Percentiles rank a stretch among this genome's conserved stretches.
Evolutionary conservation across 1,284 basidiomycete genomes (phyloP).

Genomic region (Microbotryum lychnidis-dioicae): DNA sequence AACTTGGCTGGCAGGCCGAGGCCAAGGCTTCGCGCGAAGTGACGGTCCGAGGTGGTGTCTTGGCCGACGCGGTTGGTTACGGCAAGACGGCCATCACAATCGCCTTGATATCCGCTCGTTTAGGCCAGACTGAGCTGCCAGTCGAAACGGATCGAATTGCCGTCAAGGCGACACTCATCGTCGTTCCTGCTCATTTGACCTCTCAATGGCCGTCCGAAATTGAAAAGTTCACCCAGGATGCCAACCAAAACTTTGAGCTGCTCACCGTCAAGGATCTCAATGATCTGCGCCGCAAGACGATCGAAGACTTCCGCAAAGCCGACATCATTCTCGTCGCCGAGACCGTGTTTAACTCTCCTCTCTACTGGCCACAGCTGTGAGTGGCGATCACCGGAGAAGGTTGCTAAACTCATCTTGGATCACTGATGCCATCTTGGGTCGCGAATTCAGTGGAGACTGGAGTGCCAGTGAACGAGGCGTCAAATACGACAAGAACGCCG

Average conservation of each 20-base stretch:
- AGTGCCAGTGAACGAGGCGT: constrained; percentile 56
- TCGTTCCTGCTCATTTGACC: constrained; percentile 83
- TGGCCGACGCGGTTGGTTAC: constrained; percentile 88
- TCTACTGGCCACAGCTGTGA: constrained; percentile 63
- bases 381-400: background rate
- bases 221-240: constrained; percentile 58
- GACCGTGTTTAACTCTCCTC: constrained; percentile 67
- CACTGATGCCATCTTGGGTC: no score
- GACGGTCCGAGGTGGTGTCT: constrained; percentile 73
- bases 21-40: constrained; percentile 73
- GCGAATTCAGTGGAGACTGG: constrained; percentile 46
- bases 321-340: constrained; percentile 83
- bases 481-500: constrained; percentile 46
- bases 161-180: constrained; percentile 67
- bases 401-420: no score
- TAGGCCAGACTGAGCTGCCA: constrained; percentile 49
- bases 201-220: constrained; percentile 85
- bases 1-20: constrained; percentile 86
- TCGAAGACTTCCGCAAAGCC: constrained; percentile 67
- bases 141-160: constrained; percentile 56
- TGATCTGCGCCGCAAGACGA: constrained; percentile 65
- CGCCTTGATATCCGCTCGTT: constrained; percentile 66
- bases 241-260: constrained; percentile 50
- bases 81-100: constrained; percentile 94
- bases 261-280: constrained; percentile 58